Conservation (phyloP, 148 eudicot genomes). For the Chenopodium berlandieri region DNA sequence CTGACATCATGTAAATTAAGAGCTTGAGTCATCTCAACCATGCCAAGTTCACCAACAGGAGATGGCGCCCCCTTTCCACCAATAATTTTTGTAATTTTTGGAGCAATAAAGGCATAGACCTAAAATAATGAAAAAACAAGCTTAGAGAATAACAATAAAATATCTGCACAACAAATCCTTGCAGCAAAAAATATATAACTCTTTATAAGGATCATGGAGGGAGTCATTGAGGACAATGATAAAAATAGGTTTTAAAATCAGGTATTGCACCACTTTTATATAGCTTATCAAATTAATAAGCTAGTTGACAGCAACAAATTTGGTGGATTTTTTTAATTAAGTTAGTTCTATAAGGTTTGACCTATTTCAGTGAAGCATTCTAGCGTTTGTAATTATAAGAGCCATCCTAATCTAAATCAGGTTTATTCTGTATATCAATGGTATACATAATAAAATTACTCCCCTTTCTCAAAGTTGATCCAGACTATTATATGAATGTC, state of each 20-base stretch:
- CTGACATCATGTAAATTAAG: constrained; percentile 68
- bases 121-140: constrained; percentile 19
- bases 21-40: constrained; percentile 99
- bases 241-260: neutral
- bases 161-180: neutral
- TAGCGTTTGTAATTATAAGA: neutral
- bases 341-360: too few relatives aligned
- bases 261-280: neutral
- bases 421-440: neutral
- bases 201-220: neutral
- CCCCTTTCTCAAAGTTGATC: neutral
- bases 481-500: neutral
- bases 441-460: neutral
- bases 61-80: constrained; percentile 96
- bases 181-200: neutral
- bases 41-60: constrained; percentile 97
- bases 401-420: neutral
- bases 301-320: neutral
- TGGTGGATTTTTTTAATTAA: too few relatives aligned
- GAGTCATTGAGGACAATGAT: neutral
- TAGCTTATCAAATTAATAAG: neutral
- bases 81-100: constrained; percentile 94
- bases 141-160: neutral
- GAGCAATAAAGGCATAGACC: constrained; percentile 96
- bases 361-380: neutral